phyloP scores from a whole-genome alignment of 2,329 filamentous ascomycete species.

The Volutella citrinella region DNA sequence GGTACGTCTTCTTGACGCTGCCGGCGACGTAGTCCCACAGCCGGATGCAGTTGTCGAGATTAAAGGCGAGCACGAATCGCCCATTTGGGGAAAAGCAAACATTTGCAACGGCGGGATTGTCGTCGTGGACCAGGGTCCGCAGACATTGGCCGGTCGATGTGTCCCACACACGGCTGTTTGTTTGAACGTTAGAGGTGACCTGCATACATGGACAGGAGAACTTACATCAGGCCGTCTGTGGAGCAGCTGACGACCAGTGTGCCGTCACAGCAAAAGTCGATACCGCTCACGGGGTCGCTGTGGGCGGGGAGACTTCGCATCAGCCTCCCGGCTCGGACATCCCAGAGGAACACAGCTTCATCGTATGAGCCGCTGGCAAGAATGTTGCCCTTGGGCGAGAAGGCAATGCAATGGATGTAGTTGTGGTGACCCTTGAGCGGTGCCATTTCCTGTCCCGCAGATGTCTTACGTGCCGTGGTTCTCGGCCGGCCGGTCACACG shows the following conservation, averaged over 20 bases:
- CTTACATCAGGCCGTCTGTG: slow-evolving; percentile 82
- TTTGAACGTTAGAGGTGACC: slow-evolving; percentile 14
- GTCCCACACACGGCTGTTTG: slow-evolving; percentile 80
- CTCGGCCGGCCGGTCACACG: slow-evolving; percentile 57
- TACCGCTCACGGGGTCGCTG: slow-evolving; percentile 88
- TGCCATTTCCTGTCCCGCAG: slow-evolving; percentile 40
- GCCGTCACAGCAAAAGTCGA: slow-evolving; percentile 90
- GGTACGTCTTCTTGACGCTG: slow-evolving; percentile 92
- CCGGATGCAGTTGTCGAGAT: slow-evolving; percentile 83
- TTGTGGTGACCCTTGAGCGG: slow-evolving; percentile 86
- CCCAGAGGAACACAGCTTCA: slow-evolving; percentile 96
- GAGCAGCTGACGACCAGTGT: slow-evolving; percentile 90
- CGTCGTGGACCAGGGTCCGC: slow-evolving; percentile 91
- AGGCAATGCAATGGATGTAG: slow-evolving; percentile 91
- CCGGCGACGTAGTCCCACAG: slow-evolving; percentile 95
- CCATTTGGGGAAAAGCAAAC: slow-evolving; percentile 95
- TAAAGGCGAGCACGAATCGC: slow-evolving; percentile 87
- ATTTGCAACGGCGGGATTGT: slow-evolving; percentile 84
- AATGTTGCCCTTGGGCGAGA: slow-evolving; percentile 98
- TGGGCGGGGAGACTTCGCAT: slow-evolving; percentile 94
- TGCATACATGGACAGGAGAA: slow-evolving; percentile 11
- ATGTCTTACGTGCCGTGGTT: slow-evolving; percentile 39
- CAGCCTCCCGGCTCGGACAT: slow-evolving; percentile 79
- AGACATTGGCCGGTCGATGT: slow-evolving; percentile 93
- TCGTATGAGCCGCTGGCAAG: slow-evolving; percentile 94